Base-by-base conservation (phyloP, 345 rosid species). In the Combretum micranthum region DNA sequence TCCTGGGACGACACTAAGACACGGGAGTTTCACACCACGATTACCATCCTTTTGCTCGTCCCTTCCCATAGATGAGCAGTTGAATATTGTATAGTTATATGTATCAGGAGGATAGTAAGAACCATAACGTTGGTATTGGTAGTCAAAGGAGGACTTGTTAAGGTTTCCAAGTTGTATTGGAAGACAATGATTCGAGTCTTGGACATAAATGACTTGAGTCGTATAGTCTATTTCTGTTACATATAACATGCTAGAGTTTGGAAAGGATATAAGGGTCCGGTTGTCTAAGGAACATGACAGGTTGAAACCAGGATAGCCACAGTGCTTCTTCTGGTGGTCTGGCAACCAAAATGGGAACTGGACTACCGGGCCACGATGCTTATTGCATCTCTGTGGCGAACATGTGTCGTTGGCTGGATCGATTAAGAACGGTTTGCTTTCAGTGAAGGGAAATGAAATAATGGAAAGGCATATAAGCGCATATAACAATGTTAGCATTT, bases 271-370 rank as follows among this genome's bases (percentile, higher is more conserved):
- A 20, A 71, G 39, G 20, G 71, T 65, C 15, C 45, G 49, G 2
- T 44, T 15, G 15, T 23, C 59, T 10, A 20, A 20, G 13, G 67
- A 20, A 48, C 71, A 71, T 18, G 60, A 23, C 12, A 71, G 57
- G 18, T 58, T 58, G 19, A 71, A 71, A 13, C 57, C 65, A 19
- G 71, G 71, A 44, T 23, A 62, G 16, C 75, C 75, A 50, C 64
- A 66, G 32, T 42, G 26, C 2, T 23, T 47, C 15, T 63, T 48
- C 13, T 65, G 71, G 20, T n/a, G 47, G 43, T 20, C 55, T 57
- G 52, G 52, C 7, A 65, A 60, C 19, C 64, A 19, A 56, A 65
- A 71, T 1, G 75, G 75, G 26, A 65, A 71, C 15, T 67, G 52
- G 56, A 65, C 62, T 12, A 22, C 18, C 12, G 71, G 60, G 3